Evolutionary conservation across 176 grass and related monocot genomes (phyloP), one percentile per base, ranked within the genome.

Genomic region (Puccinellia tenuiflora): DNA sequence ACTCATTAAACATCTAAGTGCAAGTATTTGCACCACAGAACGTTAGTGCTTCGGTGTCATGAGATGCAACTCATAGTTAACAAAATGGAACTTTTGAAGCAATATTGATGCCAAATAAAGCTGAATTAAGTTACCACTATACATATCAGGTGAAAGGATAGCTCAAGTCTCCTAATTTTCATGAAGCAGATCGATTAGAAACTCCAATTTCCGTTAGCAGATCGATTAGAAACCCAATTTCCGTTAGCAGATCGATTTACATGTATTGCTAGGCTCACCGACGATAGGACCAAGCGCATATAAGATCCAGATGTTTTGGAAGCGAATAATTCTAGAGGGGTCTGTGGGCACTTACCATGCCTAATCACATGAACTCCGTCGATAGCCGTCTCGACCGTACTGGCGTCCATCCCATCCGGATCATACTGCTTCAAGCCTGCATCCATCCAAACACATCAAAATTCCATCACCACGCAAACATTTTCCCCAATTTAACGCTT

Each of bases 331-430:
- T 77, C 37, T 43, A 83, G 3, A 80, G 18, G 53, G 2, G 5
- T 77, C 14, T 50, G 37, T 26, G 16, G 35, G 53, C 73, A 92
- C 88, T 88, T 90, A 81, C 93, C 96, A 95, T 98, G 92, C 80
- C 93, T 91, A 71, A 98, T 93, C 79, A 95, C 92, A 90, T 82
- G 85, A 90, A 98, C 77, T 56, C 92, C 92, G 26, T 89, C 86
- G 50, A 98, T 93, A 51, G 83, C 74, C 34, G 90, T 87, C 86
- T 98, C 96, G 9, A 98, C 86, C 26, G 40, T 81, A 78, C 30
- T 81, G 7, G 96, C 92, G 33, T 93, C 96, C 5, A 54, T 42
- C 6, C 91, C 96, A 78, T 98, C 88, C 15, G 92, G 92, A 87
- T 98, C 96, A 86, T 88, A 98, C 85, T 98, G 56, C 73, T 68